Evolutionary conservation across 2,329 filamentous ascomycete genomes (phyloP).

Genomic region (Aureobasidium subglaciale): DNA sequence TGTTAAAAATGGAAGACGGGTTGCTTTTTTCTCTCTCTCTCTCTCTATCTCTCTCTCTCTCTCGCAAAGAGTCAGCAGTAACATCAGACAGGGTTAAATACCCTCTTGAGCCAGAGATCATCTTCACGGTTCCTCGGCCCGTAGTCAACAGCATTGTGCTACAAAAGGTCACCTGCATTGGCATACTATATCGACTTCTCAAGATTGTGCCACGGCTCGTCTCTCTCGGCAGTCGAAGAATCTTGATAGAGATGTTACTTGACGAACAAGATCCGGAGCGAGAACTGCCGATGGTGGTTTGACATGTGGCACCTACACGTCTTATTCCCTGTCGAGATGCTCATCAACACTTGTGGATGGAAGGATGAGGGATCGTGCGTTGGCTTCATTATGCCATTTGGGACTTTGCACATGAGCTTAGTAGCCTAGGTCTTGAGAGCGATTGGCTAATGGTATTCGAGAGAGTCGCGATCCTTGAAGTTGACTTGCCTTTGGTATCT

Average conservation of each 20-base stretch:
- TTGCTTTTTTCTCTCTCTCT: neutral
- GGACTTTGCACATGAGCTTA: neutral
- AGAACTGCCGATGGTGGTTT: neutral
- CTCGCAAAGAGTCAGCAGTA: neutral
- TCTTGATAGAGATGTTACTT: neutral
- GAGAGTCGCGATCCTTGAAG: neutral
- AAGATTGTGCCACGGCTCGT: neutral
- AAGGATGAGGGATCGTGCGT: neutral
- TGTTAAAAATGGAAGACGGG: neutral
- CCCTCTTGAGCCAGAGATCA: neutral
- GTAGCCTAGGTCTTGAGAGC: neutral
- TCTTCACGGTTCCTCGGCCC: conserved; percentile 1
- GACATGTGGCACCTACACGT: neutral
- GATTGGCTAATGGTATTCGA: neutral
- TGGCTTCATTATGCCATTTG: neutral
- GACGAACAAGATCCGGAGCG: conserved; percentile 1
- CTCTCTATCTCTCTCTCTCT: no score
- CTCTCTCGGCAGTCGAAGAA: neutral
- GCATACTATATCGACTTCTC: neutral
- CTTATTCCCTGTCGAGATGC: neutral
- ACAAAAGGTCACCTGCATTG: conserved; percentile 2
- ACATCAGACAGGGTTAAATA: neutral
- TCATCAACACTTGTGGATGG: no score
- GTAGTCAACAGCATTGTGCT: neutral
- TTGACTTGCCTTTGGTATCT: neutral